A percentile compares a stretch with the other conserved stretches of the same genome.
These are phyloP conservation scores for Celoporthe dispersa DNA, from an alignment of 2,329 filamentous ascomycete genomes.

Conservation along the genomic window DNA sequence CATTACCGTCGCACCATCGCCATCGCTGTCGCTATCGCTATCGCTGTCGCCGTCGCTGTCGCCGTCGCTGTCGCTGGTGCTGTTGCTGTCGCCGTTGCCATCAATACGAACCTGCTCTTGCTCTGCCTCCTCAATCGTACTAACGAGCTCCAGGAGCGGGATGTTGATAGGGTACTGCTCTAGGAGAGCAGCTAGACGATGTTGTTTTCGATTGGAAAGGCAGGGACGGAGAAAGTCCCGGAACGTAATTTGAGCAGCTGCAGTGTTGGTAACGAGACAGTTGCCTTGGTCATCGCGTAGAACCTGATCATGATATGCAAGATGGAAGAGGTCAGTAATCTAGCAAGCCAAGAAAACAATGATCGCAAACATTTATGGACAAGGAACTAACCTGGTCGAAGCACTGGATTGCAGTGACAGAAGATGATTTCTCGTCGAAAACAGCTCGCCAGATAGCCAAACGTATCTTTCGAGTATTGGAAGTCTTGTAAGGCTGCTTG, in stretches of 20 bases:
- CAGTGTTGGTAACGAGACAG: not conserved
- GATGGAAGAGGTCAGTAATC: not conserved
- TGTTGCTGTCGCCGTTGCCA: too few species aligned
- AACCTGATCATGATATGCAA: not conserved
- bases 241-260: not conserved
- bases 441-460: not conserved
- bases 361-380: not conserved
- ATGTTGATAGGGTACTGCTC: not conserved
- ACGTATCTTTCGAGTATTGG: not conserved
- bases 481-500: not conserved
- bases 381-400: not conserved
- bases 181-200: not conserved
- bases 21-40: too few species aligned
- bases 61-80: too few species aligned
- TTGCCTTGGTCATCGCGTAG: not conserved
- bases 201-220: not conserved
- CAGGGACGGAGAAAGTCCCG: not conserved
- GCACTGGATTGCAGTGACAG: not conserved
- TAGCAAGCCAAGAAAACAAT: not conserved
- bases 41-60: too few species aligned
- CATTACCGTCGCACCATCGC: too few species aligned
- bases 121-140: not conserved
- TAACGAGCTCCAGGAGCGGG: not conserved
- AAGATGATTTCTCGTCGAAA: not conserved
- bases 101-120: too few species aligned